A percentile compares a stretch with the other conserved stretches of the same genome.
phyloP scores from a whole-genome alignment of 495 filamentous ascomycete species.

The Trichoderma virens region DNA sequence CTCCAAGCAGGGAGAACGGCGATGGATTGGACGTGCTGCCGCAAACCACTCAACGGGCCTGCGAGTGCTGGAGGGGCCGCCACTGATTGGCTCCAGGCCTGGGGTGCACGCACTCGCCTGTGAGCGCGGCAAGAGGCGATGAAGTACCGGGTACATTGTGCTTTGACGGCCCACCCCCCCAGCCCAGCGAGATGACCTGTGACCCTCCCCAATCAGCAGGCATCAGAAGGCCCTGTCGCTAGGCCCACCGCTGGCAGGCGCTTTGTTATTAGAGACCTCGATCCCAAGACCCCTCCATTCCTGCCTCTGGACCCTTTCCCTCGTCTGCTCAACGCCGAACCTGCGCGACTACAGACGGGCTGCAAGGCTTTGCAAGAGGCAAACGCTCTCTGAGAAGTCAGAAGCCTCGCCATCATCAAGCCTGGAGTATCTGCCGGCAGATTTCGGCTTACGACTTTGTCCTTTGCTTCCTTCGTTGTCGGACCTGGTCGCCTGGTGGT shows the following conservation, averaged over 20 bases:
- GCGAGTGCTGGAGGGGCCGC: neutral
- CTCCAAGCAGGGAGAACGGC: too few species aligned
- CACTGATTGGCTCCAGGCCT: neutral
- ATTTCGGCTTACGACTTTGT: neutral
- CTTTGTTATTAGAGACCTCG: slow-evolving; percentile 6
- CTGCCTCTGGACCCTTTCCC: slow-evolving; percentile 7
- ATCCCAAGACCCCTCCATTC: slow-evolving; percentile 7
- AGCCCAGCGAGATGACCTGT: neutral
- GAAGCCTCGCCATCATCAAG: neutral
- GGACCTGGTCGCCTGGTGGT: neutral
- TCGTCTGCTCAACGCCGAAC: neutral
- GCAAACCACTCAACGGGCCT: neutral
- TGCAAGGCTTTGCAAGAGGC: slow-evolving; percentile 5
- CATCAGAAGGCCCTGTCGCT: slow-evolving; percentile 3
- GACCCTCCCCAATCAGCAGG: slow-evolving; percentile 9
- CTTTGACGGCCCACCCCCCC: neutral
- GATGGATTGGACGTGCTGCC: too few species aligned
- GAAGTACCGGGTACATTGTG: neutral
- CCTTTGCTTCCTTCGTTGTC: neutral
- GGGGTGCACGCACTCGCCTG: neutral
- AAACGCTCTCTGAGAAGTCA: too few species aligned
- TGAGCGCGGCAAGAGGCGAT: neutral
- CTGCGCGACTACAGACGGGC: neutral
- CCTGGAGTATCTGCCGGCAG: neutral
- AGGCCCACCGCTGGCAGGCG: neutral